Evolutionary conservation across 768 basidiomycete genomes (phyloP), one percentile per base, ranked within the genome.

Genomic region (Naganishia vaughanmartiniae): DNA sequence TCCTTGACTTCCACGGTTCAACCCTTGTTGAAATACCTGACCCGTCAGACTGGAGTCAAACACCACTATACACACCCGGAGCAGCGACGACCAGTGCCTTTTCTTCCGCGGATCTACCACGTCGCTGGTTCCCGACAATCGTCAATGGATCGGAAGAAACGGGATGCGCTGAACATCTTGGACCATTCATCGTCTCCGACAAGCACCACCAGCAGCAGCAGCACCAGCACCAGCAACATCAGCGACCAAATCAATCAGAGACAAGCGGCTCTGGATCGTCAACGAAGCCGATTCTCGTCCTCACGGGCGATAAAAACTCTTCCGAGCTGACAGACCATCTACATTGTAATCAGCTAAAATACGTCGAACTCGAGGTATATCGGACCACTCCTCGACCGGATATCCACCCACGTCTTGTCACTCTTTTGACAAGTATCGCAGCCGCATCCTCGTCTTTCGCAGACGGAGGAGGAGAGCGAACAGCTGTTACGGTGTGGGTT

Each of bases 141-240:
- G 30, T 66, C n/a, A 6, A 9, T 0, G 36, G 26, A 21, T 66
- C 65, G 26, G 36, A 66, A 45, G 53, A 51, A 9, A 66, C 65
- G 2, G 65, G 65, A 4, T 66, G 48, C 48, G 65, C 48, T 0
- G 65, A 51, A 34, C 1, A 34, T 34, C 31, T 66, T 7, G 65
- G 48, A 34, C 46, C 48, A 11, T 66, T 66, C 48, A 66, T 66
- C 68, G 56, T 69, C 26, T 46, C 60, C 19, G 39, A 63, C 39
- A 4, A 26, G 26, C 24, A 15, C 12, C 39, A 21, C 19, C 30
- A 30, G 24, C 33, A 15, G 17, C 14, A 19, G 14, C 9, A 11
- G 14, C 19, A 56, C 45, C 4, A 9, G n/a, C 14, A 30, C 26
- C 12, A 51, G 19, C 65, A 21, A 21, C 14, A 17, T 15, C 7